Conservation (phyloP, 805 yeast species). For the Tetrapisispora iriomotensis region DNA sequence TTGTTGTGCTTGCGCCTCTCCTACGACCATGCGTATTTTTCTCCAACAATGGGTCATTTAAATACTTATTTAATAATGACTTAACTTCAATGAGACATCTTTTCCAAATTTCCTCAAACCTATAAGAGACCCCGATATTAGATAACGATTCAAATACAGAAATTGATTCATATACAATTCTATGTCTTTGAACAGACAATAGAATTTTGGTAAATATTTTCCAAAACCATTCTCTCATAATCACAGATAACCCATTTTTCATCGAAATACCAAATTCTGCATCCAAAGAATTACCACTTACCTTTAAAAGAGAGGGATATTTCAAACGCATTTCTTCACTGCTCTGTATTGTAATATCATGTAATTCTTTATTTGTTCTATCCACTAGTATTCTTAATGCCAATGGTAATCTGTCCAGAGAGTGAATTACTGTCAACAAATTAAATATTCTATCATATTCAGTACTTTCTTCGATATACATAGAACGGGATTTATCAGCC, state of each 20-base stretch:
- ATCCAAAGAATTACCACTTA: conserved; percentile 13
- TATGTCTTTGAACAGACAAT: conserved; percentile 59
- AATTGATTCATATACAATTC: conserved; percentile 52
- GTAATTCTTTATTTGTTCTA: conserved; percentile 52
- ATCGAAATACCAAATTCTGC: conserved; percentile 30
- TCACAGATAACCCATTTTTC: conserved; percentile 41
- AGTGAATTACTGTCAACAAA: conserved; percentile 49
- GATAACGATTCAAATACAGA: conserved; percentile 24
- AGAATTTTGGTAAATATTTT: conserved; percentile 55
- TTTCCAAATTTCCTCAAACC: conserved; percentile 36
- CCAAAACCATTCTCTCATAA: conserved; percentile 63
- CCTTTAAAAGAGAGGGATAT: conserved; percentile 37
- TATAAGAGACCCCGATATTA: conserved; percentile 24
- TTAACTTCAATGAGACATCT: conserved; percentile 30
- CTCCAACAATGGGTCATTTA: conserved; percentile 12
- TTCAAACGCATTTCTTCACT: conserved; percentile 55
- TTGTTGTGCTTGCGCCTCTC: not conserved
- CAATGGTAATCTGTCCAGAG: conserved; percentile 50
- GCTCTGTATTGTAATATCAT: conserved; percentile 49
- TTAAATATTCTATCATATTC: conserved; percentile 31
- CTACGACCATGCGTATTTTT: not conserved
- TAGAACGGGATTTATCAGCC: not conserved
- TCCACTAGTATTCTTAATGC: conserved; percentile 46
- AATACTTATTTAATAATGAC: conserved; percentile 15
- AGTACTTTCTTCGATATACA: conserved; percentile 21